These are phyloP conservation scores for Pythium monospermum DNA, from an alignment of 352 stramenopile genomes.

Conservation along the genomic window DNA sequence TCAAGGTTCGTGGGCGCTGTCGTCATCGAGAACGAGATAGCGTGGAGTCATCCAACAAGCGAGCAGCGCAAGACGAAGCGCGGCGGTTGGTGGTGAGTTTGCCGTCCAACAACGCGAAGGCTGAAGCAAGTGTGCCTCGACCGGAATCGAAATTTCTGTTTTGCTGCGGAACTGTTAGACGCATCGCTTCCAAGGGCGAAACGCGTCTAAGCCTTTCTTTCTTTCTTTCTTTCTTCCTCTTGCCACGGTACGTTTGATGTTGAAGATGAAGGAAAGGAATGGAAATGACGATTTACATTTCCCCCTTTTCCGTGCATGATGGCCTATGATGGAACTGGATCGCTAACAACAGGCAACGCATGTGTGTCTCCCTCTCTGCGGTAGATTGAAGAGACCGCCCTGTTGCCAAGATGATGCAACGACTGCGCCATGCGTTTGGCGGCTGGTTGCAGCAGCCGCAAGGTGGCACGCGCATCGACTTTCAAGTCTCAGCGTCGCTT, in stretches of 20 bases:
- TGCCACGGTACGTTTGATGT: background rate
- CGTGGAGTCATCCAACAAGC: conserved; percentile 15
- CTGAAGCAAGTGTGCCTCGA: too few species aligned
- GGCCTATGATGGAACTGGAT: too few species aligned
- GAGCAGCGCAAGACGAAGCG: conserved; percentile 6
- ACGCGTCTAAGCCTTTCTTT: background rate
- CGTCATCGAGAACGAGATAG: conserved; percentile 10
- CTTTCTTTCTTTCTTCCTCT: background rate
- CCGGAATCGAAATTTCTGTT: too few species aligned
- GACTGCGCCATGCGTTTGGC: conserved; percentile 71
- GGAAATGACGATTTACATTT: too few species aligned
- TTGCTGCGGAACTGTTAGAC: too few species aligned
- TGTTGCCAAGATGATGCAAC: conserved; percentile 58
- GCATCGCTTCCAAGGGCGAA: conserved; percentile 2
- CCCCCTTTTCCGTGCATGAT: too few species aligned
- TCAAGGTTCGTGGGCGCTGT: too few species aligned
- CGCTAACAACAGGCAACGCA: too few species aligned
- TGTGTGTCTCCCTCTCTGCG: background rate
- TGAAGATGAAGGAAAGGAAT: too few species aligned
- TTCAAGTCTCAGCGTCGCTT: conserved; percentile 71
- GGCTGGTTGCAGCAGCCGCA: conserved; percentile 57
- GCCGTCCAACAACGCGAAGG: too few species aligned
- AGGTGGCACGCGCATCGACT: conserved; percentile 68
- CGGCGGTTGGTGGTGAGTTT: too few species aligned
- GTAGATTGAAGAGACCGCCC: conserved; percentile 17